Conservation (phyloP, 495 filamentous ascomycete species). For the Podospora didyma region DNA sequence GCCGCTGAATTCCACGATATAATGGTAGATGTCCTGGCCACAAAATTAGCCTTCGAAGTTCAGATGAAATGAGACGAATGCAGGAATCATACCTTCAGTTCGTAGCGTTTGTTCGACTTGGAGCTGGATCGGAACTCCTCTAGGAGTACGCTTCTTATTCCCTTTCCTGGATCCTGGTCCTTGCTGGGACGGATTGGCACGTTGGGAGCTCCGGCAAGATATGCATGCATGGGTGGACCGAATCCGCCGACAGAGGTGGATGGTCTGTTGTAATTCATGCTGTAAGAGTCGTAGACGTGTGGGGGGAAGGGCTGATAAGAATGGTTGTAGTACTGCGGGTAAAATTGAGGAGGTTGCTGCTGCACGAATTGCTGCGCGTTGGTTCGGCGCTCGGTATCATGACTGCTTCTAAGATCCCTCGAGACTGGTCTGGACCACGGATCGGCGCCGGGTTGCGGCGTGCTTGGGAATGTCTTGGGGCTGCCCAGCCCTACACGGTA, state of each 20-base stretch:
- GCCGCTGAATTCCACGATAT: conserved; percentile 91
- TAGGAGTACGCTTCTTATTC: conserved; percentile 65
- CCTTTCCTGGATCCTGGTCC: conserved; percentile 62
- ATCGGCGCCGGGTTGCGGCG: conserved; percentile 39
- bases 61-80: not conserved
- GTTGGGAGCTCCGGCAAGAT: conserved; percentile 23
- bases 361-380: conserved; percentile 23
- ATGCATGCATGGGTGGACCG: conserved; percentile 18
- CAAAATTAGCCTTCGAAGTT: not conserved
- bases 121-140: conserved; percentile 74
- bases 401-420: conserved; percentile 28
- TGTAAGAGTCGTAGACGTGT: conserved; percentile 34
- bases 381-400: conserved; percentile 29
- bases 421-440: conserved; percentile 35
- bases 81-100: conserved; percentile 64
- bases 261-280: conserved; percentile 26
- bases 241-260: conserved; percentile 28
- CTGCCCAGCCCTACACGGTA: conserved; percentile 51
- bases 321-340: conserved; percentile 3
- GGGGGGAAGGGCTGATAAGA: conserved; percentile 17
- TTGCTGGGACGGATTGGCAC: conserved; percentile 49
- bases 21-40: conserved; percentile 72
- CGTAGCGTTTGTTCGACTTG: conserved; percentile 75
- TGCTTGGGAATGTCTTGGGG: conserved; percentile 53
- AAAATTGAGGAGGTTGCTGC: conserved; percentile 9